A percentile compares a stretch with the other conserved stretches of the same genome.
Evolutionary conservation across 441 rosid genomes (phyloP).

Genomic region (Eutrema salsugineum): DNA sequence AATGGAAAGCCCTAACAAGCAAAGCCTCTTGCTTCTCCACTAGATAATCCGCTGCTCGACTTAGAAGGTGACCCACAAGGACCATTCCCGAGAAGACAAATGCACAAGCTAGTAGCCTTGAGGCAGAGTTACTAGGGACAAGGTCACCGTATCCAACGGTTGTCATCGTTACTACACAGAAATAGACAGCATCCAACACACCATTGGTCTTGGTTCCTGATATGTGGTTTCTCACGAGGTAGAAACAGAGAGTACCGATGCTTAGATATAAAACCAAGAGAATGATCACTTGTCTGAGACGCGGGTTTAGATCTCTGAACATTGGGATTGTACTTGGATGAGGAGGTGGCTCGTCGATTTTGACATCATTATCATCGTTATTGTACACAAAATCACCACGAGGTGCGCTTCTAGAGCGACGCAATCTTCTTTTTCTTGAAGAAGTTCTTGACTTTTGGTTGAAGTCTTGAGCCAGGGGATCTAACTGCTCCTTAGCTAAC

Average conservation of each 20-base stretch:
- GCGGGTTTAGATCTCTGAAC: slow-evolving; percentile 39
- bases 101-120: slow-evolving; percentile 62
- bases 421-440: slow-evolving; percentile 42
- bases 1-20: slow-evolving; percentile 53
- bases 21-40: slow-evolving; percentile 75
- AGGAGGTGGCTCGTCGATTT: slow-evolving; percentile 22
- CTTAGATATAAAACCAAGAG: slow-evolving; percentile 46
- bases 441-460: slow-evolving; percentile 21
- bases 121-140: slow-evolving; percentile 46
- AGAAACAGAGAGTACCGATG: slow-evolving; percentile 54
- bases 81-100: slow-evolving; percentile 78
- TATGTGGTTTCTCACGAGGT: slow-evolving; percentile 45
- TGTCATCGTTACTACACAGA: slow-evolving; percentile 77
- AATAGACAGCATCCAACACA: slow-evolving; percentile 60
- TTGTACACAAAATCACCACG: slow-evolving; percentile 33
- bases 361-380: slow-evolving; percentile 25
- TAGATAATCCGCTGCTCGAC: slow-evolving; percentile 70
- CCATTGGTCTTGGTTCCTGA: slow-evolving; percentile 59
- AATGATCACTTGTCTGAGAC: slow-evolving; percentile 37
- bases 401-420: slow-evolving; percentile 74
- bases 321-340: slow-evolving; percentile 27
- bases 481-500: slow-evolving; percentile 31
- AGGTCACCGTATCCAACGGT: slow-evolving; percentile 91
- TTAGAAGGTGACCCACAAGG: slow-evolving; percentile 51
- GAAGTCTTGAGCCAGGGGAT: slow-evolving; percentile 30